Percentiles rank a stretch among this genome's conserved stretches.
phyloP scores from a whole-genome alignment of 768 basidiomycete genomes.

The Hypholoma sublateritium region DNA sequence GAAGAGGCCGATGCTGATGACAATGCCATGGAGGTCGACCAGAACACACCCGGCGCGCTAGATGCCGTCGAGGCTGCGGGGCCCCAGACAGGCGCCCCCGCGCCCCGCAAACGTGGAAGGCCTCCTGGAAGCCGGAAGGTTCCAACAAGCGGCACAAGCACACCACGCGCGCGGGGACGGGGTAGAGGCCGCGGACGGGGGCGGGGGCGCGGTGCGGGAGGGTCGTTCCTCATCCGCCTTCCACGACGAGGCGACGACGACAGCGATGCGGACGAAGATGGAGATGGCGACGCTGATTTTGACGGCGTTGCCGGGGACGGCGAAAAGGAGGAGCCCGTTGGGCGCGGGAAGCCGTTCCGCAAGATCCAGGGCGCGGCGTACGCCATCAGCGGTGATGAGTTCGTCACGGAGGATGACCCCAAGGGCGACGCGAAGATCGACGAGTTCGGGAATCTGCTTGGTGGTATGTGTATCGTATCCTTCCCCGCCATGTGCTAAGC shows the following conservation, averaged over 20 bases:
- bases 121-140: slow-evolving; percentile 36
- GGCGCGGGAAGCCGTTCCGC: slow-evolving; percentile 68
- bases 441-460: slow-evolving; percentile 75
- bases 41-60: slow-evolving; percentile 31
- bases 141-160: slow-evolving; percentile 15
- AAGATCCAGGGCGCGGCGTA: slow-evolving; percentile 74
- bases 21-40: slow-evolving; percentile 37
- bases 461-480: slow-evolving; percentile 31
- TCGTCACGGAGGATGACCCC: slow-evolving; percentile 77
- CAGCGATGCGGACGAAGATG: slow-evolving; percentile 15
- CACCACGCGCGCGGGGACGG: slow-evolving; percentile 26
- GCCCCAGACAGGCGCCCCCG: slow-evolving; percentile 27
- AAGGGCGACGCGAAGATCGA: slow-evolving; percentile 95
- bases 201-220: slow-evolving; percentile 16
- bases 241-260: slow-evolving; percentile 37
- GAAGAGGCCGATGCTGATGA: slow-evolving; percentile 27
- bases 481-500: slow-evolving; percentile 1
- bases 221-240: slow-evolving; percentile 21
- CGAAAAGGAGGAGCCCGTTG: slow-evolving; percentile 40
- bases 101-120: slow-evolving; percentile 39
- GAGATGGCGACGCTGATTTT: slow-evolving; percentile 21
- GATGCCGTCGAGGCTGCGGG: slow-evolving; percentile 32
- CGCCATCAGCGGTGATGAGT: slow-evolving; percentile 87
- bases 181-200: slow-evolving; percentile 38
- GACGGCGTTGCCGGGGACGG: slow-evolving; percentile 37